phyloP scores from a whole-genome alignment of 2,329 filamentous ascomycete species.

The Atkinsonella hypoxylon region DNA sequence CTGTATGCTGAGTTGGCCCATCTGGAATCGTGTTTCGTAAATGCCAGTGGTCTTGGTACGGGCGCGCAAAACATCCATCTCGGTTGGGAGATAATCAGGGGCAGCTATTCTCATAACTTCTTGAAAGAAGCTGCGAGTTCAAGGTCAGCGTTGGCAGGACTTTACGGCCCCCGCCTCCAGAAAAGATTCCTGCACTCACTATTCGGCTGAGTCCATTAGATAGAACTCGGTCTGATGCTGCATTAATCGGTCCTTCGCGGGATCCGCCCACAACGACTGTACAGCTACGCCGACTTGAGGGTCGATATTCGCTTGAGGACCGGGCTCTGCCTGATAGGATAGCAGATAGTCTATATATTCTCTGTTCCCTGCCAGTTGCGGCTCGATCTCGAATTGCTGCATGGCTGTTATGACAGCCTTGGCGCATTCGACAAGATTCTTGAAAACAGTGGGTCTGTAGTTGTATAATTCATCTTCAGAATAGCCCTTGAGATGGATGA shows the following conservation, averaged over 20 bases:
- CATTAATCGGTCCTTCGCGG: slow-evolving; percentile 69
- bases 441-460: slow-evolving; percentile 94
- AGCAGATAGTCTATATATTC: slow-evolving; percentile 69
- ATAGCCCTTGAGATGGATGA: slow-evolving; percentile 97
- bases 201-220: slow-evolving; percentile 96
- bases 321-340: slow-evolving; percentile 81
- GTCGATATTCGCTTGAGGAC: slow-evolving; percentile 77
- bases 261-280: slow-evolving; percentile 80
- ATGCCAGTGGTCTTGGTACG: slow-evolving; percentile 98
- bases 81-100: slow-evolving; percentile 78
- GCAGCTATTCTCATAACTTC: slow-evolving; percentile 77
- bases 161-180: not conserved
- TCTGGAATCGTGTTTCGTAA: slow-evolving; percentile 96
- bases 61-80: slow-evolving; percentile 89
- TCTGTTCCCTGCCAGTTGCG: slow-evolving; percentile 57
- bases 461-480: slow-evolving; percentile 85
- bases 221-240: slow-evolving; percentile 97
- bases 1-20: slow-evolving; percentile 98
- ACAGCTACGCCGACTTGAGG: slow-evolving; percentile 71
- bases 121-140: slow-evolving; percentile 73
- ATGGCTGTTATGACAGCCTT: slow-evolving; percentile 88
- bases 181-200: slow-evolving; percentile 46
- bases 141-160: not conserved
- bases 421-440: slow-evolving; percentile 93
- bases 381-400: slow-evolving; percentile 80